A percentile compares a stretch with the other conserved stretches of the same genome.
Evolutionary conservation across 305 asterid species (phyloP).

Genomic region (Salvia sclarea): DNA sequence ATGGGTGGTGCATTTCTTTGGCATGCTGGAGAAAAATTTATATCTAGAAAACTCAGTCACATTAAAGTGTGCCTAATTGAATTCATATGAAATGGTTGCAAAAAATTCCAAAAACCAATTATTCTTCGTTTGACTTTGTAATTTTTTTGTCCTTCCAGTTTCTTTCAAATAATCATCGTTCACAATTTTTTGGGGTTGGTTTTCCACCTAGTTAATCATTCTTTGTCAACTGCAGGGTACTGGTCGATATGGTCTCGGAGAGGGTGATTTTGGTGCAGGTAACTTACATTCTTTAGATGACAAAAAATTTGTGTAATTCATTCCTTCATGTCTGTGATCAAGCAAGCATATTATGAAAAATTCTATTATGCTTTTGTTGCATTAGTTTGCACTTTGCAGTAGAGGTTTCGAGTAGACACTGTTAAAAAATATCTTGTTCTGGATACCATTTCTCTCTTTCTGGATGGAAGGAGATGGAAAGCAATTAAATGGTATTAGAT

Average conservation of each 20-base stretch:
- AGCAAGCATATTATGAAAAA: slow-evolving; percentile 9
- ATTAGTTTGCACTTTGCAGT: slow-evolving; percentile 7
- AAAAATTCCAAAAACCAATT: background rate
- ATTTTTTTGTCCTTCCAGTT: background rate
- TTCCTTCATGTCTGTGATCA: slow-evolving; percentile 3
- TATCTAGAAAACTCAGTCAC: background rate
- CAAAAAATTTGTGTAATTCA: background rate
- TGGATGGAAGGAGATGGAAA: slow-evolving; percentile 5
- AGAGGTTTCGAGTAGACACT: slow-evolving; percentile 8
- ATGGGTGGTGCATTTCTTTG: slow-evolving; percentile 3
- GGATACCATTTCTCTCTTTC: slow-evolving; percentile 17
- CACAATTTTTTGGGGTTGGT: background rate
- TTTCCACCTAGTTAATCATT: slow-evolving; percentile 13
- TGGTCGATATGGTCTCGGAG: slow-evolving; percentile 69
- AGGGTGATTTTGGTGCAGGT: slow-evolving; percentile 74
- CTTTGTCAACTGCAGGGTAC: slow-evolving; percentile 62
- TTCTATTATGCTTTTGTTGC: background rate
- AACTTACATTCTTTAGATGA: slow-evolving; percentile 29
- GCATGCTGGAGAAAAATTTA: slow-evolving; percentile 24
- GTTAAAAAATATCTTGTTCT: slow-evolving; percentile 11
- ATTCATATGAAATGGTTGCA: slow-evolving; percentile 7
- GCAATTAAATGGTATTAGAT: slow-evolving; percentile 16
- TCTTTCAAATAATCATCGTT: background rate
- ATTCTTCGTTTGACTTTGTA: background rate
- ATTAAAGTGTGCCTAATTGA: slow-evolving; percentile 8